Conservation (phyloP, 2,329 filamentous ascomycete species). For the Penicillium nordicum region DNA sequence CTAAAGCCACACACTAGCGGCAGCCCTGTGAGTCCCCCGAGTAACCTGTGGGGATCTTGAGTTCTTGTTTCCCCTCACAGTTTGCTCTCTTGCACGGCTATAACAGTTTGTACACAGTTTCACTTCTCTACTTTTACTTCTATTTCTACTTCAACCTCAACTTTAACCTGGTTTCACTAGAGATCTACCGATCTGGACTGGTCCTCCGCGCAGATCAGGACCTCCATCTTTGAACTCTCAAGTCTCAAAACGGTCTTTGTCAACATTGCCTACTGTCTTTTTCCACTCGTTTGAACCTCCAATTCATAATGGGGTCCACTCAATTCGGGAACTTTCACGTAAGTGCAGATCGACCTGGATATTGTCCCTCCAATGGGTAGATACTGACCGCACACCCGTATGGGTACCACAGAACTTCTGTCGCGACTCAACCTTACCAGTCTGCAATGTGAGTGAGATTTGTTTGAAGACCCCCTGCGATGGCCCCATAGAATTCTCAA, state of each 20-base stretch:
- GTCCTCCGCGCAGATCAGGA: slow-evolving; percentile 10
- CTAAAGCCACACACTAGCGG: slow-evolving; percentile 12
- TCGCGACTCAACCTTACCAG: slow-evolving; percentile 74
- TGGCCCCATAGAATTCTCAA: slow-evolving; percentile 1
- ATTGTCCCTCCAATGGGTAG: slow-evolving; percentile 7
- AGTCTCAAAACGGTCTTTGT: neutral
- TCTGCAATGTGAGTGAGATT: slow-evolving; percentile 72
- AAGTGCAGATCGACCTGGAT: slow-evolving; percentile 24
- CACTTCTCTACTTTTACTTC: neutral
- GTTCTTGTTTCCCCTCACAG: neutral
- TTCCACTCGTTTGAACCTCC: neutral
- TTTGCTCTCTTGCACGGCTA: neutral
- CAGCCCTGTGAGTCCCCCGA: slow-evolving; percentile 9
- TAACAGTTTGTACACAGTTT: neutral
- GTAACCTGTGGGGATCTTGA: slow-evolving; percentile 3
- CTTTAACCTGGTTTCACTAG: neutral
- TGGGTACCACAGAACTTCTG: slow-evolving; percentile 65
- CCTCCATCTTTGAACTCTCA: neutral
- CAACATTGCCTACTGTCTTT: slow-evolving; percentile 11
- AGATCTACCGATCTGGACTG: slow-evolving; percentile 5
- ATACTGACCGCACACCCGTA: slow-evolving; percentile 23
- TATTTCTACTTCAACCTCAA: neutral
- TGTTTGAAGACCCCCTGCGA: neutral
- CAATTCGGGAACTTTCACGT: slow-evolving; percentile 60
- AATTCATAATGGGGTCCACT: slow-evolving; percentile 46